Conservation (phyloP, 2,329 filamentous ascomycete species). For the Leptosphaerulina australis region DNA sequence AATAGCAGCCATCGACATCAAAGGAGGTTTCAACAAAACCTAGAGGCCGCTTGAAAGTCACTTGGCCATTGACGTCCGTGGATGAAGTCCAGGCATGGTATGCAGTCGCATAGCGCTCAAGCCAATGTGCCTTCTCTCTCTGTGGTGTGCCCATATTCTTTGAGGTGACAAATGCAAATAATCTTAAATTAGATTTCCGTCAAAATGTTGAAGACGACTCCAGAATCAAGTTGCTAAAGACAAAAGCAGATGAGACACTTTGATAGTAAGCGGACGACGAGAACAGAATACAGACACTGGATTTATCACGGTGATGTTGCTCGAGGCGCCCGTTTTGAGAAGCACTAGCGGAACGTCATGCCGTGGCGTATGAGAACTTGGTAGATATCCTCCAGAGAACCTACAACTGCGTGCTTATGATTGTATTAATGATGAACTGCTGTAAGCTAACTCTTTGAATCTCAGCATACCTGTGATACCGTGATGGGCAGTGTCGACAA, state of each 20-base stretch:
- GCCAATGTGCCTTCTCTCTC: conserved; percentile 42
- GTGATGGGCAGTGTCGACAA: neutral
- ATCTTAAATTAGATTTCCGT: too few relatives aligned
- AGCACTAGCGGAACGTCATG: conserved; percentile 1
- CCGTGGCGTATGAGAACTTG: too few relatives aligned
- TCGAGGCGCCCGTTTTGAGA: conserved; percentile 9
- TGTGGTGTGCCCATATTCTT: neutral
- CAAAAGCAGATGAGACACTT: neutral
- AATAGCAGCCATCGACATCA: conserved; percentile 53
- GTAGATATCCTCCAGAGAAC: too few relatives aligned
- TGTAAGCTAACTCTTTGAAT: too few relatives aligned
- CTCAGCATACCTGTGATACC: too few relatives aligned
- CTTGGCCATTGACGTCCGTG: conserved; percentile 3
- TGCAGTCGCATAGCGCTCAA: conserved; percentile 48
- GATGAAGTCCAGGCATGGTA: conserved; percentile 46
- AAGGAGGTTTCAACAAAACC: conserved; percentile 55
- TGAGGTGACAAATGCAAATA: too few relatives aligned
- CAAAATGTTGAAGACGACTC: too few relatives aligned
- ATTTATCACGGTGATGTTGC: conserved; percentile 8
- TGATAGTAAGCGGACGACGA: conserved; percentile 4
- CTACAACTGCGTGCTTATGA: too few relatives aligned
- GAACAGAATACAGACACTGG: neutral
- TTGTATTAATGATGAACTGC: too few relatives aligned
- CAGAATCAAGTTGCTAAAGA: too few relatives aligned
- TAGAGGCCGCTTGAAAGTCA: conserved; percentile 46